A percentile compares a stretch with the other conserved stretches of the same genome.
phyloP scores from a whole-genome alignment of 148 eudicot species.

The Silene uniflora region DNA sequence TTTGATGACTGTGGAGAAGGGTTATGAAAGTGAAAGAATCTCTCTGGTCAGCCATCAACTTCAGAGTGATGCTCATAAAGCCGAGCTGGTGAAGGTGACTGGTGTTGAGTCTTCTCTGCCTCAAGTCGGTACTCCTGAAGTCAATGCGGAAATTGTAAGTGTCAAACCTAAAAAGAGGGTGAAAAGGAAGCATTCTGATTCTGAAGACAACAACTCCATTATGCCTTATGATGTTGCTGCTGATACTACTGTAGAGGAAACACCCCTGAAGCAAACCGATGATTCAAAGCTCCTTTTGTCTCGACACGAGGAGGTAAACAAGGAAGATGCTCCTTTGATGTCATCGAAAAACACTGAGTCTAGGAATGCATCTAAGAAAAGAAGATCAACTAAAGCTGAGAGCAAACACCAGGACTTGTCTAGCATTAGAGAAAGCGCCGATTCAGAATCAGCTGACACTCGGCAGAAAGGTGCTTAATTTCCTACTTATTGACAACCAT shows the following conservation, averaged over 20 bases:
- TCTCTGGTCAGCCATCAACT: constrained; percentile 21
- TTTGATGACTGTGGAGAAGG: constrained; percentile 14
- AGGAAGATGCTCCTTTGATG: neutral
- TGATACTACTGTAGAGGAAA: neutral
- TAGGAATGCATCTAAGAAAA: constrained; percentile 30
- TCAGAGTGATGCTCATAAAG: constrained; percentile 18
- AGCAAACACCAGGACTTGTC: constrained; percentile 25
- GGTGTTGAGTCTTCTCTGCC: constrained; percentile 22
- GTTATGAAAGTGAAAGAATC: constrained; percentile 28
- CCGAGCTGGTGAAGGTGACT: constrained; percentile 6
- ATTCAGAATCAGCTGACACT: constrained; percentile 18
- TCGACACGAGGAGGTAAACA: constrained; percentile 3
- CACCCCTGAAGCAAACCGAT: neutral
- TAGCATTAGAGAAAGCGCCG: constrained; percentile 21
- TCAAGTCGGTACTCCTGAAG: constrained; percentile 17
- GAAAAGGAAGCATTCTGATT: constrained; percentile 24
- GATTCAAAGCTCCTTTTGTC: constrained; percentile 11
- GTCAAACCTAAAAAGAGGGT: constrained; percentile 26
- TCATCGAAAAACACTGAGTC: constrained; percentile 3
- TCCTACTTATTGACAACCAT: neutral
- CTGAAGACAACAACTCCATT: constrained; percentile 21
- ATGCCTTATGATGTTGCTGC: constrained; percentile 4
- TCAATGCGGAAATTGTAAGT: constrained; percentile 16
- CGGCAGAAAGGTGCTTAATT: constrained; percentile 21
- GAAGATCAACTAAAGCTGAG: constrained; percentile 35